Conservation (phyloP, 805 yeast genomes). For the Cyberlindnera japonica region DNA sequence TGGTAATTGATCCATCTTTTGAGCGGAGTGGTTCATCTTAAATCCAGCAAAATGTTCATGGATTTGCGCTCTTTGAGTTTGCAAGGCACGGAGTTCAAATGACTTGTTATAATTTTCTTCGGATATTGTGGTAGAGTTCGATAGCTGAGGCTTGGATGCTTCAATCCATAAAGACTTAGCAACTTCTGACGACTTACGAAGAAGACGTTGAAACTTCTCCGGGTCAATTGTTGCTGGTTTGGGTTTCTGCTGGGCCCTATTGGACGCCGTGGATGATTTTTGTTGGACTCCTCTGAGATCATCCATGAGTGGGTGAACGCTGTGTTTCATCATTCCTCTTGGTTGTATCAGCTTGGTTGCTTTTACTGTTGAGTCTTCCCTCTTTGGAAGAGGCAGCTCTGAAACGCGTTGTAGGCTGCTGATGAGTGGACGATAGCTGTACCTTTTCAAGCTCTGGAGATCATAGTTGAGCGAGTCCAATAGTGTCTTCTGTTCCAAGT, state of each 20-base stretch:
- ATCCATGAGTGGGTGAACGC: constrained; percentile 4
- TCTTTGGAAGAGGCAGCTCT: neutral
- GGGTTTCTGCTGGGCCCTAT: neutral
- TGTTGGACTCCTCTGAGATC: constrained; percentile 1
- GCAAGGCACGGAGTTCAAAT: constrained; percentile 1
- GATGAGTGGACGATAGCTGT: constrained; percentile 18
- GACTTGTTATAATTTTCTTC: constrained; percentile 3
- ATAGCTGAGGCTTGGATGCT: neutral
- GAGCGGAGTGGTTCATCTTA: constrained; percentile 4
- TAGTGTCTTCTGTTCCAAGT: constrained; percentile 22
- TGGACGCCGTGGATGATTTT: neutral
- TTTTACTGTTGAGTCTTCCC: neutral
- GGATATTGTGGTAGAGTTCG: constrained; percentile 4
- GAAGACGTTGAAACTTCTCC: constrained; percentile 4
- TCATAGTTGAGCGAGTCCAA: constrained; percentile 24
- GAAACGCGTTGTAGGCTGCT: constrained; percentile 11
- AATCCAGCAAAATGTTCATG: constrained; percentile 13
- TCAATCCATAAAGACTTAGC: constrained; percentile 11
- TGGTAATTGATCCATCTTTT: neutral
- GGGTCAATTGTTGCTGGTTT: constrained; percentile 1
- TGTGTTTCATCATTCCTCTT: too few species aligned
- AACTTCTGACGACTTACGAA: constrained; percentile 9
- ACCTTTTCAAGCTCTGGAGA: constrained; percentile 18
- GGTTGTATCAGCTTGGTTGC: neutral
- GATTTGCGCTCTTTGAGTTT: constrained; percentile 5